These are phyloP conservation scores for Talaromyces adpressus DNA, from an alignment of 495 filamentous ascomycete genomes.

Conservation along the genomic window DNA sequence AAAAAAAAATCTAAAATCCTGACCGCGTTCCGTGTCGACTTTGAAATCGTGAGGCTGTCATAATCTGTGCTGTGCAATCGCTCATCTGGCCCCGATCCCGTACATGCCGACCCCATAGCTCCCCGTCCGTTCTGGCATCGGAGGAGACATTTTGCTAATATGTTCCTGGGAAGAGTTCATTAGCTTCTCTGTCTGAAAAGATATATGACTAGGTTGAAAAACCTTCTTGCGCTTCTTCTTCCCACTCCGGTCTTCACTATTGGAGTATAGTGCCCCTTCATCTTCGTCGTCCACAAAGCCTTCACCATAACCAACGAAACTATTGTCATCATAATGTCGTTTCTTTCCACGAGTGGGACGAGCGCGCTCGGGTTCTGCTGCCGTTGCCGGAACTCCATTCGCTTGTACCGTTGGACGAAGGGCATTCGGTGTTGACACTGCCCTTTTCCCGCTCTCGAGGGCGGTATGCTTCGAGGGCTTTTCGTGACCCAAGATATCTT, in stretches of 20 bases:
- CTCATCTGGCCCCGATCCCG: constrained; percentile 41
- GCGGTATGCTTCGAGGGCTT: constrained; percentile 35
- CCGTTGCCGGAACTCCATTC: constrained; percentile 19
- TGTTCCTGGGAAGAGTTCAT: constrained; percentile 29
- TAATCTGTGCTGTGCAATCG: constrained; percentile 5
- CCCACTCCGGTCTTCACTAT: constrained; percentile 41
- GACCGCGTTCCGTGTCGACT: constrained; percentile 11
- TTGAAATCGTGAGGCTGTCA: not conserved
- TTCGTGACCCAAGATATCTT: constrained; percentile 52
- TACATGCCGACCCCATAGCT: constrained; percentile 43
- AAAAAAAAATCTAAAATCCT: constrained; percentile 9
- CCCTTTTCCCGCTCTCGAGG: constrained; percentile 30
- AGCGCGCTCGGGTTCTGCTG: constrained; percentile 33
- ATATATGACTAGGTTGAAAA: constrained; percentile 6
- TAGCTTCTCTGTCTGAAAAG: constrained; percentile 7
- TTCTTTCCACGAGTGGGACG: constrained; percentile 58
- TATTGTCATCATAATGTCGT: constrained; percentile 59
- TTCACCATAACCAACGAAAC: constrained; percentile 64
- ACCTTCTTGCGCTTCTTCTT: constrained; percentile 45
- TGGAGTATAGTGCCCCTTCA: constrained; percentile 41
- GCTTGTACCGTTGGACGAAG: constrained; percentile 22
- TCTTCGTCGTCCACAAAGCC: constrained; percentile 55
- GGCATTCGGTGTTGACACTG: constrained; percentile 23
- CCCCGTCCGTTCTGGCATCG: constrained; percentile 35
- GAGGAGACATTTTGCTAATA: constrained; percentile 36